These are phyloP conservation scores for Pestalotiopsis sp. DNA, from an alignment of 2,329 filamentous ascomycete genomes.

Conservation along the genomic window DNA sequence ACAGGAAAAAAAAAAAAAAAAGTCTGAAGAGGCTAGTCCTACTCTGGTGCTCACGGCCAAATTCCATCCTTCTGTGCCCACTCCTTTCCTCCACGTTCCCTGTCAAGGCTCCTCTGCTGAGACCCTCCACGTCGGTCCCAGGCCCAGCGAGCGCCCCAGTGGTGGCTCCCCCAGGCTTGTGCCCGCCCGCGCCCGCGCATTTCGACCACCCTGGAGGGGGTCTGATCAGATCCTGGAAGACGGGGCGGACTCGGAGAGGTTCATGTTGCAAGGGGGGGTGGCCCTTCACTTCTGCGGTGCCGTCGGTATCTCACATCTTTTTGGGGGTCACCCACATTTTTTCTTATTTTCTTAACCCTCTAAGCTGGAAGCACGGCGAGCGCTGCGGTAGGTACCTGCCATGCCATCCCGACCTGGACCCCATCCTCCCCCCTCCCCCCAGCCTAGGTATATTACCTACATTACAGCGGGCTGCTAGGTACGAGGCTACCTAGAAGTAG, in stretches of 20 bases:
- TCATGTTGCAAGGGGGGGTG: conserved; percentile 4
- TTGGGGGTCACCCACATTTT: conserved; percentile 18
- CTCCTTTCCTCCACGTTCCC: conserved; percentile 11
- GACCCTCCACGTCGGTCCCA: conserved; percentile 13
- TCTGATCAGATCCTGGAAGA: conserved; percentile 13
- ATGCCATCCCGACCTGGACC: background rate
- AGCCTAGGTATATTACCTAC: background rate
- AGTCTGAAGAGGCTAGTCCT: background rate
- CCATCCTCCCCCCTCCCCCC: background rate
- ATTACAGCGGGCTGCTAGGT: background rate
- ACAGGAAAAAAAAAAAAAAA: background rate
- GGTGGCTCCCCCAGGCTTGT: conserved; percentile 13
- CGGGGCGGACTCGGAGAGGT: conserved; percentile 16
- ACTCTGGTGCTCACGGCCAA: background rate
- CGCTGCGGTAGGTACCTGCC: background rate
- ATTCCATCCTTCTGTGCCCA: background rate
- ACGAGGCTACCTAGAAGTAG: background rate
- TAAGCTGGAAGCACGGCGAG: background rate
- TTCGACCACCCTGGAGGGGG: conserved; percentile 3
- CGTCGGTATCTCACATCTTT: conserved; percentile 5
- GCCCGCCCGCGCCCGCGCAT: conserved; percentile 11
- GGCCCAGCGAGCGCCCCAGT: conserved; percentile 9
- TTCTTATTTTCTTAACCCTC: conserved; percentile 5
- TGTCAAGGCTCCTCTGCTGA: conserved; percentile 8
- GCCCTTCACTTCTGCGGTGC: background rate